Percentiles rank a stretch among this genome's conserved stretches.
Conservation (phyloP, 1,284 basidiomycete species). For the Kwoniella shivajii region DNA sequence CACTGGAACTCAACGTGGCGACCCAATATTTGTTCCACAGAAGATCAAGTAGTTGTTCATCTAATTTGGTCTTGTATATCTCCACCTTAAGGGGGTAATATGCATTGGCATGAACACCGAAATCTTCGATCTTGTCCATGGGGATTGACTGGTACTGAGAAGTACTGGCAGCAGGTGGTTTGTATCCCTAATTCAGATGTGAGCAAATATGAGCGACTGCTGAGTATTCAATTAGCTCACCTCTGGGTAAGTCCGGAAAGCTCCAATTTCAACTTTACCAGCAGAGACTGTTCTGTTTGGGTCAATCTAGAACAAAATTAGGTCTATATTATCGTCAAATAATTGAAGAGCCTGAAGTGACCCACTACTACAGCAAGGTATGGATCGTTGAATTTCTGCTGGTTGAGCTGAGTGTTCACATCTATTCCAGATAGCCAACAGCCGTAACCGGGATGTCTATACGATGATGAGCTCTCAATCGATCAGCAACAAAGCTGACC, state of each 20-base stretch:
- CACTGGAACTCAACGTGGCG: constrained; percentile 87
- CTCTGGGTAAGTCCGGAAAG: constrained; percentile 94
- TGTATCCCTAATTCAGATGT: constrained; percentile 64
- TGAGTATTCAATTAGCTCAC: constrained; percentile 33
- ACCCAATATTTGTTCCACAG: constrained; percentile 99
- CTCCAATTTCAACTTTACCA: constrained; percentile 97
- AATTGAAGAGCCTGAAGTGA: constrained; percentile 18
- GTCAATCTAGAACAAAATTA: constrained; percentile 68
- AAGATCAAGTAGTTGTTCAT: constrained; percentile 80
- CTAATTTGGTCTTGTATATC: constrained; percentile 88
- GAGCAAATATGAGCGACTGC: background rate
- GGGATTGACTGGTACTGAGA: constrained; percentile 91
- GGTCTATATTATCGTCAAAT: background rate
- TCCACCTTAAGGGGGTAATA: constrained; percentile 94
- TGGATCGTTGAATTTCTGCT: constrained; percentile 92
- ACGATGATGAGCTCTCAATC: background rate
- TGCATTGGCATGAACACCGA: constrained; percentile 95
- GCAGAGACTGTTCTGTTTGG: constrained; percentile 97
- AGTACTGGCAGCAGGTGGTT: constrained; percentile 69
- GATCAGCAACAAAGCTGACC: constrained; percentile 10
- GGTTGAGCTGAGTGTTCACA: constrained; percentile 91
- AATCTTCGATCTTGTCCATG: constrained; percentile 92
- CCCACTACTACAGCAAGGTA: constrained; percentile 94
- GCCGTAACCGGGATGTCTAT: constrained; percentile 85
- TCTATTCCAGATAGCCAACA: constrained; percentile 98